A percentile compares a stretch with the other conserved stretches of the same genome.
Conservation (phyloP, 164 flowering plant species). For the Aristolochia fimbriata region DNA sequence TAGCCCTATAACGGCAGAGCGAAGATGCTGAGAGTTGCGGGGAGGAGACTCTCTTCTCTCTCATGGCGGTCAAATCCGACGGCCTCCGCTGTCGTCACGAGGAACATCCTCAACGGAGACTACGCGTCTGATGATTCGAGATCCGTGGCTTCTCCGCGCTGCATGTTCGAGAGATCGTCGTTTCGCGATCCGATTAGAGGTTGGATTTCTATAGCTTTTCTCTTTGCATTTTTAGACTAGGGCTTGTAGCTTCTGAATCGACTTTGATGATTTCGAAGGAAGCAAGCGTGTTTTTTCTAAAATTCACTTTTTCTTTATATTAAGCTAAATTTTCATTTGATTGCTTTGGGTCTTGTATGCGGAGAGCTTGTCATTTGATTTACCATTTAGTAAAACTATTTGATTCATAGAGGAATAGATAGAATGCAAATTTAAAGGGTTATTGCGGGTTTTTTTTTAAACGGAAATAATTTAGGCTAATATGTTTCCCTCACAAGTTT, state of each 20-base stretch:
- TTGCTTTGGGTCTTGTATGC: no score
- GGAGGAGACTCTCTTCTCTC: constrained; percentile 48
- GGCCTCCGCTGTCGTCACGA: constrained; percentile 18
- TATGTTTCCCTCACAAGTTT: no score
- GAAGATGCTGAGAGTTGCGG: constrained; percentile 54
- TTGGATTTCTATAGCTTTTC: constrained; percentile 13
- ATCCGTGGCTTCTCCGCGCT: constrained; percentile 8
- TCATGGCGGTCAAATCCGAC: constrained; percentile 33
- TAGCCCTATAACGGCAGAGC: neutral
- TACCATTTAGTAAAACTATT: no score
- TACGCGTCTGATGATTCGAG: constrained; percentile 12
- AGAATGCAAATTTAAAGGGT: no score
- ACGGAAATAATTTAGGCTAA: no score
- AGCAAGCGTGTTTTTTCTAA: neutral
- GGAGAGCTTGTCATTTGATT: no score
- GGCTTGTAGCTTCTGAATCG: neutral
- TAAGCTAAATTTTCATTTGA: no score
- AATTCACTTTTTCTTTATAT: neutral
- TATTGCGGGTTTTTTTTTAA: no score
- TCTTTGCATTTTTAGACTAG: neutral
- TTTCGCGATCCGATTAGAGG: constrained; percentile 26
- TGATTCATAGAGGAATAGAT: no score
- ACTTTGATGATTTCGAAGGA: no score
- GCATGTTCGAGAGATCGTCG: constrained; percentile 5
- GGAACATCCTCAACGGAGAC: constrained; percentile 13